Percentiles rank a stretch among this genome's conserved stretches.
Evolutionary conservation across 2,329 filamentous ascomycete genomes (phyloP).

Genomic region (Aspergillus carbonarius): DNA sequence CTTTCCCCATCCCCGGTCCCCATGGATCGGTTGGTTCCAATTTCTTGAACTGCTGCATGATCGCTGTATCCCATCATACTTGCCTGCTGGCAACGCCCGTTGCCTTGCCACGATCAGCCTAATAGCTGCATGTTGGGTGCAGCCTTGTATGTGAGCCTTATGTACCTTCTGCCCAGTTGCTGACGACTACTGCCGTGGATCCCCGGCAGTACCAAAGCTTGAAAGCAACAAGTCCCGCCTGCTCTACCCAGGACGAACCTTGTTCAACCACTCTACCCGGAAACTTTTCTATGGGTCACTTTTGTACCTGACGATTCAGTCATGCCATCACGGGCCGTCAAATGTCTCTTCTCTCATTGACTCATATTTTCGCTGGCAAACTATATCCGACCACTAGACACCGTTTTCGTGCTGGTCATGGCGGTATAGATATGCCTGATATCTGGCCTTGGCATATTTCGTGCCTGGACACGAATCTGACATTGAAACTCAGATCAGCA

Average conservation of each 20-base stretch:
- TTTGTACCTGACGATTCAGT: neutral
- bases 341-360: neutral
- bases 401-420: neutral
- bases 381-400: neutral
- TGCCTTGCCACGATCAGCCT: neutral
- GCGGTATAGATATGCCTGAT: neutral
- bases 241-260: neutral
- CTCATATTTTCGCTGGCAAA: neutral
- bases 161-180: neutral
- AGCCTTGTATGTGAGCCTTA: neutral
- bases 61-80: neutral
- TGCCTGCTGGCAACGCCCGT: neutral
- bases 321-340: neutral
- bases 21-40: neutral
- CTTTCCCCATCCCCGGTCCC: neutral
- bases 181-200: constrained; percentile 8
- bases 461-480: neutral
- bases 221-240: constrained; percentile 7
- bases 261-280: neutral
- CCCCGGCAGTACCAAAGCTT: constrained; percentile 9
- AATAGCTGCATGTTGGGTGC: neutral
- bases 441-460: neutral
- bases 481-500: neutral
- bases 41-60: neutral
- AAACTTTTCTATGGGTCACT: neutral